These are phyloP conservation scores for Pseudozyma hubeiensis DNA, from an alignment of 1,284 basidiomycete species.

Conservation along the genomic window DNA sequence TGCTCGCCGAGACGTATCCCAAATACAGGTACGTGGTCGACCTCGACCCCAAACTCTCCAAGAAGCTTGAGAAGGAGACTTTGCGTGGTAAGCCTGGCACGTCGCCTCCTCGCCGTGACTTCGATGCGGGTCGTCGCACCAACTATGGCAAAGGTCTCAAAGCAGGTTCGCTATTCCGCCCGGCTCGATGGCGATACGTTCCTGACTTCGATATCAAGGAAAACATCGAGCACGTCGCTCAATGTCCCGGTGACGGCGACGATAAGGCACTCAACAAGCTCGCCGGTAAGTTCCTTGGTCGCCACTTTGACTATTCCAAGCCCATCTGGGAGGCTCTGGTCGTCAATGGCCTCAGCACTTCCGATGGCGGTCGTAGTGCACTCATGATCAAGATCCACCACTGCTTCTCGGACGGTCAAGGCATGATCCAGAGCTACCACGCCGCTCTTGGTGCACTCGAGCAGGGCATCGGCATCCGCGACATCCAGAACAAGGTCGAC, in stretches of 20 bases:
- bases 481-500: slow-evolving; percentile 64
- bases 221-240: slow-evolving; percentile 60
- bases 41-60: slow-evolving; percentile 59
- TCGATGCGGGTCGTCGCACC: slow-evolving; percentile 55
- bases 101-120: slow-evolving; percentile 21
- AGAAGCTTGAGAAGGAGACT: slow-evolving; percentile 33
- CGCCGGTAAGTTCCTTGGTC: slow-evolving; percentile 62
- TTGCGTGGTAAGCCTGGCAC: slow-evolving; percentile 16
- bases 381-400: slow-evolving; percentile 69
- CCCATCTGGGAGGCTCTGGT: slow-evolving; percentile 67
- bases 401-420: slow-evolving; percentile 66
- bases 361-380: slow-evolving; percentile 61
- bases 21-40: slow-evolving; percentile 66
- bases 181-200: slow-evolving; percentile 65
- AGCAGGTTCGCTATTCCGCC: slow-evolving; percentile 55
- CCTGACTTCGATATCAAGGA: slow-evolving; percentile 64
- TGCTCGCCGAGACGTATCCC: slow-evolving; percentile 62
- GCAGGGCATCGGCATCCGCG: slow-evolving; percentile 54
- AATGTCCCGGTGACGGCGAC: slow-evolving; percentile 42
- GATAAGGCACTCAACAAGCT: slow-evolving; percentile 60
- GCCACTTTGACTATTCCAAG: slow-evolving; percentile 66
- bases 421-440: slow-evolving; percentile 68
- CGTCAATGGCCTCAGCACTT: slow-evolving; percentile 64
- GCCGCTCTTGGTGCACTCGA: slow-evolving; percentile 63
- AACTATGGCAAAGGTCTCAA: slow-evolving; percentile 57